Evolutionary conservation across 306 rosid species (phyloP).

Genomic region (Begonia loranthoides): DNA sequence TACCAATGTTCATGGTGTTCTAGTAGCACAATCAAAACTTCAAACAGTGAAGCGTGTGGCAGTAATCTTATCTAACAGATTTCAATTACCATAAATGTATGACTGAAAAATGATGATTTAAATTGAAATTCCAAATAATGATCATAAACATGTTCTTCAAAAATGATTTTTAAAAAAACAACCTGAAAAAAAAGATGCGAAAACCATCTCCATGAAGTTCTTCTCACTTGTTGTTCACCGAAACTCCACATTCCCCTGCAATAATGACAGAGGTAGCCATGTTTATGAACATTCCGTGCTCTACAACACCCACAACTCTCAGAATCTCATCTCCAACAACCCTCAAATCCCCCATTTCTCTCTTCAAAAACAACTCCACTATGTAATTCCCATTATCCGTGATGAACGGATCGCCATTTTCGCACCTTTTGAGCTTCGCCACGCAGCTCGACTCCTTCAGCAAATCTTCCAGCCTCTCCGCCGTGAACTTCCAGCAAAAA

Average conservation of each 20-base stretch:
- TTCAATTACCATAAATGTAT: too few species aligned
- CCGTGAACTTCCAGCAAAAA: slow-evolving; percentile 73
- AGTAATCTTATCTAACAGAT: too few species aligned
- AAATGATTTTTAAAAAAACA: too few species aligned
- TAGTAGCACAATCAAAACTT: too few species aligned
- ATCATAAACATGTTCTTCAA: too few species aligned
- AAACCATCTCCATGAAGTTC: too few species aligned
- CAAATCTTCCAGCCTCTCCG: slow-evolving; percentile 29
- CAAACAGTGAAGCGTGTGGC: too few species aligned
- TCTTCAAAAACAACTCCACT: slow-evolving; percentile 54
- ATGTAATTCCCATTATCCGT: slow-evolving; percentile 69
- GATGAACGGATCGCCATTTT: slow-evolving; percentile 35
- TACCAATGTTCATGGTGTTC: too few species aligned
- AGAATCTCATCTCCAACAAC: slow-evolving; percentile 57
- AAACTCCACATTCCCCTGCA: slow-evolving; percentile 74
- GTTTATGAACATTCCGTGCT: slow-evolving; percentile 81
- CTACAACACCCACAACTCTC: slow-evolving; percentile 70
- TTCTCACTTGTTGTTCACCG: slow-evolving; percentile 35
- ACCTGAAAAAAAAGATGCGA: too few species aligned
- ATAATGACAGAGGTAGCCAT: slow-evolving; percentile 83
- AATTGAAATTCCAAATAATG: too few species aligned
- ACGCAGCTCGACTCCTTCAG: slow-evolving; percentile 47
- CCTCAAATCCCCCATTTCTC: slow-evolving; percentile 64
- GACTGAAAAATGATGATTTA: too few species aligned
- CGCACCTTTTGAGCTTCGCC: slow-evolving; percentile 43